Evolutionary conservation across 2,329 filamentous ascomycete species (phyloP), one percentile per base, ranked within the genome.

Genomic region (Lasiodiplodia theobromae): DNA sequence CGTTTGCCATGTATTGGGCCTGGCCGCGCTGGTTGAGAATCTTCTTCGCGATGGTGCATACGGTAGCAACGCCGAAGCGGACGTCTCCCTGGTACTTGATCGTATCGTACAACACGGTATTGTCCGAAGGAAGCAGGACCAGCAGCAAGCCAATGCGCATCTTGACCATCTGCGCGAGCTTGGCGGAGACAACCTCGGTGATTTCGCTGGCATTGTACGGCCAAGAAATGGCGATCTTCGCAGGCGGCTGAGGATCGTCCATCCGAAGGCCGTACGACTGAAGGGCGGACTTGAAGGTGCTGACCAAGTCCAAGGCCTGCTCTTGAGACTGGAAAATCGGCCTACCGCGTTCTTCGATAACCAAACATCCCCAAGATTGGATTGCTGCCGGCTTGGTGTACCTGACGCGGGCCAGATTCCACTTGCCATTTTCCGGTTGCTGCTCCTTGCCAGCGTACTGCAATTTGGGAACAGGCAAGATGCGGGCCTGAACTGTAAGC

Each of bases 401-500:
- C 14, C 74, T 72, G 34, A 75, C 73, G 28, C 67, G 64, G 4
- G 72, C 79, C 83, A 95, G 86, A 73, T 94, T 93, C 92, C 92
- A 96, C 1, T 85, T 84, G 0, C 90, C 92, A 21, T 82, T 79
- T 1, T 68, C 71, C 0, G 86, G 80, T 1, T 65, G 68, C 65
- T 73, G 68, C 5, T 71, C 75, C 25, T 69, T 72, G n/a, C 54
- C 71, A 23, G 76, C 70, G 74, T 97, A 97, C 2, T 80, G 77
- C 34, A 97, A 79, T 0, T 71, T 73, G 0, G 93, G 93, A 0
- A 87, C 74, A 0, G 73, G 49, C 0, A 97, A 84, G 49, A 95
- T 86, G 8, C 94, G 89, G 1, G 88, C 94, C 0, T 84, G 83
- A 0, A 97, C 91, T 0, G 91, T 91, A 34, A 97, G 82, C 44